phyloP scores from a whole-genome alignment of 2,329 filamentous ascomycete species.

The Rhynchosporium agropyri region DNA sequence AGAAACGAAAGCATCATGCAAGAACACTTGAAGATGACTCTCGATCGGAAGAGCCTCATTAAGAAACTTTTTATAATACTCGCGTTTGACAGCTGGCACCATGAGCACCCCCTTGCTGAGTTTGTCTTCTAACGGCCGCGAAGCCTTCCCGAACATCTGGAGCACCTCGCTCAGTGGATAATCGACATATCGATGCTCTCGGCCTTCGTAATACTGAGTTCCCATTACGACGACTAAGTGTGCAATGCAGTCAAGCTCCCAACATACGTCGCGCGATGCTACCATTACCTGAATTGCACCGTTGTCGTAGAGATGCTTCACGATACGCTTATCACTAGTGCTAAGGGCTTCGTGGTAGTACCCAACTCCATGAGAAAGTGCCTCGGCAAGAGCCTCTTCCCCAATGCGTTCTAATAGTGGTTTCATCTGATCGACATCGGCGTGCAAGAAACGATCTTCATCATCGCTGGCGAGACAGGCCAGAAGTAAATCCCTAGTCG shows the following conservation, averaged over 20 bases:
- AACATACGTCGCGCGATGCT: conserved; percentile 87
- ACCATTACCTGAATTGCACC: conserved; percentile 73
- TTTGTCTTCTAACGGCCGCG: conserved; percentile 76
- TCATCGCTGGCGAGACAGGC: conserved; percentile 86
- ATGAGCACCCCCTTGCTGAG: conserved; percentile 91
- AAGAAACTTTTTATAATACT: conserved; percentile 99
- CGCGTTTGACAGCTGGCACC: conserved; percentile 90
- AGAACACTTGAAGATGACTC: conserved; percentile 86
- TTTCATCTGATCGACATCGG: conserved; percentile 77
- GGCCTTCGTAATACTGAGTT: conserved; percentile 95
- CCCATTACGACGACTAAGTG: conserved; percentile 96
- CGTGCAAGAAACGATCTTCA: conserved; percentile 90
- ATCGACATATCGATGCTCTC: conserved; percentile 95
- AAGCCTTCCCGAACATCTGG: conserved; percentile 97
- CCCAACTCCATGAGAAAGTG: conserved; percentile 88
- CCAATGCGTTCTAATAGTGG: conserved; percentile 82
- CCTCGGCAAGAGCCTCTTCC: conserved; percentile 84
- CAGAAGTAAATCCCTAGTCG: conserved; percentile 83
- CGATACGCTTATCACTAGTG: conserved; percentile 87
- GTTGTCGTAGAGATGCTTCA: conserved; percentile 82
- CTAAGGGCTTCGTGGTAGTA: conserved; percentile 97
- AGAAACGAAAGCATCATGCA: conserved; percentile 95
- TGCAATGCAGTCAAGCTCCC: conserved; percentile 86
- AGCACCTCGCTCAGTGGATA: conserved; percentile 92
- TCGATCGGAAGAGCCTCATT: conserved; percentile 95